phyloP scores from a whole-genome alignment of 352 stramenopile genomes.

The Aphanomyces euteiches region DNA sequence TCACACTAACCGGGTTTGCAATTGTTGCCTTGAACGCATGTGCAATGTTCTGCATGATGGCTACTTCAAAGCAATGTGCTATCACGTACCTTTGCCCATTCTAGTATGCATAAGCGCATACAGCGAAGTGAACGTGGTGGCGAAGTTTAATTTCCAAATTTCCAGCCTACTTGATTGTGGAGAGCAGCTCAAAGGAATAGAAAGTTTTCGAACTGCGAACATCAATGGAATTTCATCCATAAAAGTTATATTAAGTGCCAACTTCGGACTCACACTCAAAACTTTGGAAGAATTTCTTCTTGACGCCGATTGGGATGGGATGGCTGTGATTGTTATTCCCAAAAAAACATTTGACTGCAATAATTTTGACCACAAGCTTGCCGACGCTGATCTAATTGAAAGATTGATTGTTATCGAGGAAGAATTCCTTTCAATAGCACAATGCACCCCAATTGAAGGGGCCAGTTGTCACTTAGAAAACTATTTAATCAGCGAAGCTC shows the following conservation, averaged over 20 bases:
- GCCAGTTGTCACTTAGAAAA: neutral
- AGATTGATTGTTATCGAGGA: neutral
- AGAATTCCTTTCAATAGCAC: neutral
- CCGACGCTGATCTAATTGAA: neutral
- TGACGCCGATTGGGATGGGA: neutral
- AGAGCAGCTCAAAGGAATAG: neutral
- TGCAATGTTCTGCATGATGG: neutral
- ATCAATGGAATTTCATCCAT: neutral
- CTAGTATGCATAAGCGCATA: constrained; percentile 1
- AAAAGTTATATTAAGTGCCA: neutral
- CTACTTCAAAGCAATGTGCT: neutral
- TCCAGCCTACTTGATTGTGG: neutral
- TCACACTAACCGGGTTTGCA: neutral
- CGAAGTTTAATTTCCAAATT: constrained; percentile 1
- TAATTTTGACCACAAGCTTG: neutral
- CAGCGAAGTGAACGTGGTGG: neutral
- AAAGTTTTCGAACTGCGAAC: neutral
- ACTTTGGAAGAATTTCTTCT: neutral
- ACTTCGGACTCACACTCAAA: neutral
- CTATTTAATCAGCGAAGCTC: neutral
- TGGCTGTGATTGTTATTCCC: neutral
- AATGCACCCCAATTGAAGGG: neutral
- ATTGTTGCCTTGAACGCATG: neutral
- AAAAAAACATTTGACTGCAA: neutral
- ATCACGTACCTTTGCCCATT: neutral